Percentiles rank a stretch among this genome's conserved stretches.
Conservation (phyloP, 306 rosid species). For the Corylus heterophylla region DNA sequence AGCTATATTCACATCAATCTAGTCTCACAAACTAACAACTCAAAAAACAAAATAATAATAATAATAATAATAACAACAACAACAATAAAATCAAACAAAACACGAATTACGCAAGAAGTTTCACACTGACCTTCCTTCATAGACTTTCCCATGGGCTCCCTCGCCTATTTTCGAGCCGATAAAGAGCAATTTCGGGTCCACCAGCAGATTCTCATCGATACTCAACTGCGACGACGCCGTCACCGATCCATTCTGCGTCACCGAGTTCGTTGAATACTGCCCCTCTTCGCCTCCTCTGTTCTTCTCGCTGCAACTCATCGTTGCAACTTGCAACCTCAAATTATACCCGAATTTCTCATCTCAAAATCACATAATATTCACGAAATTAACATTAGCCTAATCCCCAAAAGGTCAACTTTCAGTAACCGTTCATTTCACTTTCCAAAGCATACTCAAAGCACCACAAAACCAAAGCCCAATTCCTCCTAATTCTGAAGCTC, state of each 20-base stretch:
- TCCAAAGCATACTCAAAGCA: conserved; percentile 13
- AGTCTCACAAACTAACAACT: conserved; percentile 7
- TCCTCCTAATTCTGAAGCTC: conserved; percentile 21
- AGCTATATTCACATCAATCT: not conserved
- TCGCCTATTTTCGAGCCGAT: conserved; percentile 90
- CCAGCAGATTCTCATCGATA: conserved; percentile 81
- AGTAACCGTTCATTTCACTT: conserved; percentile 29
- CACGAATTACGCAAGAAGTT: conserved; percentile 1
- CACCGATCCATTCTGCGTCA: conserved; percentile 50
- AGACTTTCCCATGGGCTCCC: conserved; percentile 98
- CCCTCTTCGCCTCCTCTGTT: conserved; percentile 46
- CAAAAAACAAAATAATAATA: not conserved
- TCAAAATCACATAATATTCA: conserved; percentile 16
- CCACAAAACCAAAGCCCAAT: conserved; percentile 32
- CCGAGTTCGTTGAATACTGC: conserved; percentile 44
- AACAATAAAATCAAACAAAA: not conserved
- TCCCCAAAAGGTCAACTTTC: conserved; percentile 31
- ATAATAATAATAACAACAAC: no score
- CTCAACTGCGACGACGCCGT: conserved; percentile 46
- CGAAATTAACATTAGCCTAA: conserved; percentile 27
- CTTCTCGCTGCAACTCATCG: conserved; percentile 69
- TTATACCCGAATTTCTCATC: conserved; percentile 62
- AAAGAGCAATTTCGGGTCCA: conserved; percentile 81
- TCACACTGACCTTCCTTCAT: conserved; percentile 91
- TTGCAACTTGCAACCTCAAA: conserved; percentile 72